Evolutionary conservation across 768 basidiomycete species (phyloP).

Genomic region (Boletus reticulatus): DNA sequence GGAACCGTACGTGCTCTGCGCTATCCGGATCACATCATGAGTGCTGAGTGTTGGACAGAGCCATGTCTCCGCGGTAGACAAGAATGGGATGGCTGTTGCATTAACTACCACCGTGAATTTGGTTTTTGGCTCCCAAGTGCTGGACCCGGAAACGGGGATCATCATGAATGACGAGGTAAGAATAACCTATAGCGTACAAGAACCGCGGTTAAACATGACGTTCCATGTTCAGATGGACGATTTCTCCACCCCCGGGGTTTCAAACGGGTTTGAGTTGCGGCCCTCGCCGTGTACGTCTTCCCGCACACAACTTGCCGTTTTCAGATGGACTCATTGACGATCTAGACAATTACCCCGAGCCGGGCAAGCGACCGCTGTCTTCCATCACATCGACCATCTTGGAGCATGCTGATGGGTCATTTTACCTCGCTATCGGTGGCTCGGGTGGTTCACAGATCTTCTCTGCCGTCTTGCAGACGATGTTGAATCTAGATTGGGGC

Average conservation of each 20-base stretch:
- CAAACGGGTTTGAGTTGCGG: slow-evolving; percentile 80
- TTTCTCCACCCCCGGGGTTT: slow-evolving; percentile 81
- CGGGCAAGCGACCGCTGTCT: slow-evolving; percentile 87
- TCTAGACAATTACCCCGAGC: slow-evolving; percentile 83
- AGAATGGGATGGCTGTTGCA: slow-evolving; percentile 81
- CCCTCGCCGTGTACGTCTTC: slow-evolving; percentile 70
- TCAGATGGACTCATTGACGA: background rate
- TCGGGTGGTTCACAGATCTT: slow-evolving; percentile 90
- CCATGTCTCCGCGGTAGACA: slow-evolving; percentile 81
- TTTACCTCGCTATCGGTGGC: slow-evolving; percentile 76
- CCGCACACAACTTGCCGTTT: background rate
- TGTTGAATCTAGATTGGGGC: slow-evolving; percentile 76
- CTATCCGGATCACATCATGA: slow-evolving; percentile 1
- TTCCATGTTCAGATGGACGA: slow-evolving; percentile 69
- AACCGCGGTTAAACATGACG: background rate
- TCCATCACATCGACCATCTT: slow-evolving; percentile 82
- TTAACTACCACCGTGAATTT: slow-evolving; percentile 89
- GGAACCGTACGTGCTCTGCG: slow-evolving; percentile 55
- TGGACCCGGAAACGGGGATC: slow-evolving; percentile 85
- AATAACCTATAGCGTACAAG: background rate
- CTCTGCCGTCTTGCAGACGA: slow-evolving; percentile 70
- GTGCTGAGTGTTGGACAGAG: slow-evolving; percentile 46
- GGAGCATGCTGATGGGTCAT: slow-evolving; percentile 69
- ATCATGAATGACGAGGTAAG: slow-evolving; percentile 83
- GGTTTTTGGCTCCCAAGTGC: slow-evolving; percentile 84